Evolutionary conservation across 768 basidiomycete species (phyloP).

Genomic region (Tricholoma bakamatsutake): DNA sequence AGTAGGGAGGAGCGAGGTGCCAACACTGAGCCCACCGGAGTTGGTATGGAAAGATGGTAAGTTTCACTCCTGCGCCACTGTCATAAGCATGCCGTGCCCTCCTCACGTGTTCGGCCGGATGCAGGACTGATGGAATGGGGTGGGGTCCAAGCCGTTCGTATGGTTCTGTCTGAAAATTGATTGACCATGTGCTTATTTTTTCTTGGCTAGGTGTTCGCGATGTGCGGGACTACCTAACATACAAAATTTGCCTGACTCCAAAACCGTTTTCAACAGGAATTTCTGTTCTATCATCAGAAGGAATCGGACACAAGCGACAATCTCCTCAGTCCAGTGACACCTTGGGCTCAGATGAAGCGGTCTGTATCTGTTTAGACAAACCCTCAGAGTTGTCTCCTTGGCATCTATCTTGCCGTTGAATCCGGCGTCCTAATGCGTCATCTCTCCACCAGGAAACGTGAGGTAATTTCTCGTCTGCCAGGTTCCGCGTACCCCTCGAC

Average conservation of each 20-base stretch:
- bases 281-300: slow-evolving; percentile 80
- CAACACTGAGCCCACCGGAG: slow-evolving; percentile 73
- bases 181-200: slow-evolving; percentile 3
- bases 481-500: slow-evolving; percentile 22
- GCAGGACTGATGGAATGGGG: slow-evolving; percentile 60
- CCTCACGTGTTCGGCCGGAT: slow-evolving; percentile 5
- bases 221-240: slow-evolving; percentile 34
- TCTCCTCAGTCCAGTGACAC: slow-evolving; percentile 52
- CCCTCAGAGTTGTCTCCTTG: background rate
- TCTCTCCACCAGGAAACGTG: slow-evolving; percentile 10
- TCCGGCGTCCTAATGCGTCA: background rate
- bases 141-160: slow-evolving; percentile 81
- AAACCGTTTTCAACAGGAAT: slow-evolving; percentile 46
- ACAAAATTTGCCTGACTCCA: slow-evolving; percentile 11
- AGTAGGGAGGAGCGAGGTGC: slow-evolving; percentile 75
- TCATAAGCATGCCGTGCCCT: background rate
- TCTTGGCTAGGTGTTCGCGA: slow-evolving; percentile 41
- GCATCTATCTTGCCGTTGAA: background rate
- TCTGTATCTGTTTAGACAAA: slow-evolving; percentile 23
- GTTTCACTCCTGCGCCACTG: slow-evolving; percentile 9
- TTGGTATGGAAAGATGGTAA: slow-evolving; percentile 83
- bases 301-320: slow-evolving; percentile 58
- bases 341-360: slow-evolving; percentile 75
- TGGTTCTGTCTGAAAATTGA: slow-evolving; percentile 17
- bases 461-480: slow-evolving; percentile 8